Conservation (phyloP, 495 filamentous ascomycete species). For the Margaritispora aquatica region DNA sequence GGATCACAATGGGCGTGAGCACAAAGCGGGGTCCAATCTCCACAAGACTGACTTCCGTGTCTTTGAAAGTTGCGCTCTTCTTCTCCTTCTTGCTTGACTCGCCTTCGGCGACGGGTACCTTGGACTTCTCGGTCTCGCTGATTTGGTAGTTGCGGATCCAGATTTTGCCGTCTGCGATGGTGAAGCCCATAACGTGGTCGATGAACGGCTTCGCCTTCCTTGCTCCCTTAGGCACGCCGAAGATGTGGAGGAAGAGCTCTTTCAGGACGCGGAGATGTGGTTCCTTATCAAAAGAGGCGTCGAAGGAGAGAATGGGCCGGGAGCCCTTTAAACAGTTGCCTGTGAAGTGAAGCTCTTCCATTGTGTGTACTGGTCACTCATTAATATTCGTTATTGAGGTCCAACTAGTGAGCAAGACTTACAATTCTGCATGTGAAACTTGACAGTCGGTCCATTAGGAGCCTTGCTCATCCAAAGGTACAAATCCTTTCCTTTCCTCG, state of each 20-base stretch:
- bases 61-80: conserved; percentile 28
- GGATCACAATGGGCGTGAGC: conserved; percentile 89
- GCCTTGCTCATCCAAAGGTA: conserved; percentile 93
- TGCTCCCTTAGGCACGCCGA: conserved; percentile 83
- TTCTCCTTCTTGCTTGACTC: conserved; percentile 22
- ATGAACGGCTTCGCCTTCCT: conserved; percentile 92
- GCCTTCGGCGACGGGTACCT: conserved; percentile 29
- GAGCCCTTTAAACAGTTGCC: conserved; percentile 96
- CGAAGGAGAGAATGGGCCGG: conserved; percentile 91
- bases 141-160: conserved; percentile 97
- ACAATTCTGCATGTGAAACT: conserved; percentile 71
- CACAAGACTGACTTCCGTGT: conserved; percentile 73
- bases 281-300: conserved; percentile 71
- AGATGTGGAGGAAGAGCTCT: conserved; percentile 86
- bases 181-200: conserved; percentile 92
- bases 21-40: conserved; percentile 97
- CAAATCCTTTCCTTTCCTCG: conserved; percentile 86
- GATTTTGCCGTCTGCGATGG: conserved; percentile 88
- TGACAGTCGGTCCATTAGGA: conserved; percentile 92
- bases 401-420: not conserved
- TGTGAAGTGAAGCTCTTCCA: conserved; percentile 92
- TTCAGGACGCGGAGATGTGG: conserved; percentile 67
- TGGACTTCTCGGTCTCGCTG: conserved; percentile 65
- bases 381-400: not conserved
- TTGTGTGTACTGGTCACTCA: conserved; percentile 65